phyloP scores from a whole-genome alignment of 805 yeast species.

The Myxozyma neglecta region DNA sequence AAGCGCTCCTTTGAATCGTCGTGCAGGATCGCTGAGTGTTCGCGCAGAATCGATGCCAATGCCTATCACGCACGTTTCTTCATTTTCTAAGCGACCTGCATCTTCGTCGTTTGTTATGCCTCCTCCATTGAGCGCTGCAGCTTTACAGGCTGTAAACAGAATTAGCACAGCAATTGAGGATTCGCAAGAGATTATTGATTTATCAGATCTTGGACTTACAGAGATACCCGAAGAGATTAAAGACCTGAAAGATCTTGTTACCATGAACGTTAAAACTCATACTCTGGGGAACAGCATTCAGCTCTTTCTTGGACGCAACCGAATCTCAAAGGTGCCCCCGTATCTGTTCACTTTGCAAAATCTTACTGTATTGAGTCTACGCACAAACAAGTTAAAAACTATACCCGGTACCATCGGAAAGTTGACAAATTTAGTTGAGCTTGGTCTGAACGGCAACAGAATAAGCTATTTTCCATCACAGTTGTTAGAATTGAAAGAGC shows the following conservation, averaged over 20 bases:
- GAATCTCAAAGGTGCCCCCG: constrained; percentile 35
- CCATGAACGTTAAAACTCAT: not conserved
- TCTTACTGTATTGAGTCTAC: constrained; percentile 41
- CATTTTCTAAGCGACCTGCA: not conserved
- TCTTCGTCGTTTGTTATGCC: constrained; percentile 18
- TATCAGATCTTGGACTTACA: constrained; percentile 32
- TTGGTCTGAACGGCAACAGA: constrained; percentile 42
- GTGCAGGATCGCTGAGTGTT: constrained; percentile 6
- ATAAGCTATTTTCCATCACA: constrained; percentile 42
- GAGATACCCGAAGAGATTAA: constrained; percentile 41
- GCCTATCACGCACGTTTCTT: constrained; percentile 3
- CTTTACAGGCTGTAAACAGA: constrained; percentile 12
- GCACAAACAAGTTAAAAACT: constrained; percentile 38
- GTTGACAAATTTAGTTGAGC: constrained; percentile 38
- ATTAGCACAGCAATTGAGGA: constrained; percentile 33
- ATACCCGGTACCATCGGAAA: constrained; percentile 41
- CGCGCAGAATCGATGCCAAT: constrained; percentile 10
- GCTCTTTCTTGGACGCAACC: constrained; percentile 39
- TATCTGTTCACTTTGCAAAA: constrained; percentile 39
- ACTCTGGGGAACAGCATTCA: constrained; percentile 35
- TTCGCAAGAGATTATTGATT: constrained; percentile 25
- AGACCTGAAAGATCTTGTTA: constrained; percentile 37
- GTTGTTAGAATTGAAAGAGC: constrained; percentile 36
- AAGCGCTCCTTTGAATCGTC: not conserved
- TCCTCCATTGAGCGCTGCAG: not conserved